Evolutionary conservation across 2,329 filamentous ascomycete species (phyloP).

Genomic region (Cercospora sp.): DNA sequence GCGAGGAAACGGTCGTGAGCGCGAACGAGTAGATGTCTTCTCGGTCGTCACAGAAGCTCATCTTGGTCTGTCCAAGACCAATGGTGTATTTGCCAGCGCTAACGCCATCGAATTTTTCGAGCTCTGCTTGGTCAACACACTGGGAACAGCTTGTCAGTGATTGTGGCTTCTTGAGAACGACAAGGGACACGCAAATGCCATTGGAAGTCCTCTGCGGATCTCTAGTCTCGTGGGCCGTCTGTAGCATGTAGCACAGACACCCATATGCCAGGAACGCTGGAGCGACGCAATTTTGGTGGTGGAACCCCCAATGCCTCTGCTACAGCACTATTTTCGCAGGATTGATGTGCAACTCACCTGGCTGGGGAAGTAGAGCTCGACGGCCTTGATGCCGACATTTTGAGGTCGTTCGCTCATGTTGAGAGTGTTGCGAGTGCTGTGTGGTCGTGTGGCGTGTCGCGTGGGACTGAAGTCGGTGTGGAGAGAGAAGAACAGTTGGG

Average conservation of each 20-base stretch:
- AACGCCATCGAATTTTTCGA: conserved; percentile 58
- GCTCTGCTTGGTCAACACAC: conserved; percentile 56
- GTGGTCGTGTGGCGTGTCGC: conserved; percentile 16
- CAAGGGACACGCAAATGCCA: background rate
- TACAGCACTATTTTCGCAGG: background rate
- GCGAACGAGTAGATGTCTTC: conserved; percentile 58
- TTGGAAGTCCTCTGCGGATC: background rate
- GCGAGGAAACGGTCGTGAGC: conserved; percentile 54
- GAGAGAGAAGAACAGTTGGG: conserved; percentile 9
- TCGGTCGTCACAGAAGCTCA: conserved; percentile 58
- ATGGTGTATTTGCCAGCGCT: conserved; percentile 55
- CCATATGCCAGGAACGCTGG: background rate
- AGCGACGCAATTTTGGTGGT: background rate
- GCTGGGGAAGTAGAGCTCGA: conserved; percentile 57
- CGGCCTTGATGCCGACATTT: conserved; percentile 57
- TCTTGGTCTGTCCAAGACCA: conserved; percentile 56
- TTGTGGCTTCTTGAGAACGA: background rate
- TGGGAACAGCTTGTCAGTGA: conserved; percentile 34
- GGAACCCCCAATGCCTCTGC: background rate
- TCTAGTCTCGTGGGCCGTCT: background rate
- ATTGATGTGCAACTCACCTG: conserved; percentile 44
- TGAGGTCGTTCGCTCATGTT: conserved; percentile 37
- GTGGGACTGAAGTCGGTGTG: background rate
- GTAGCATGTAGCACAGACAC: background rate
- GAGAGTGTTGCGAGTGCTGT: conserved; percentile 5